Base-by-base conservation (phyloP, 2,329 filamentous ascomycete species). In the Fusarium tjaetaba region DNA sequence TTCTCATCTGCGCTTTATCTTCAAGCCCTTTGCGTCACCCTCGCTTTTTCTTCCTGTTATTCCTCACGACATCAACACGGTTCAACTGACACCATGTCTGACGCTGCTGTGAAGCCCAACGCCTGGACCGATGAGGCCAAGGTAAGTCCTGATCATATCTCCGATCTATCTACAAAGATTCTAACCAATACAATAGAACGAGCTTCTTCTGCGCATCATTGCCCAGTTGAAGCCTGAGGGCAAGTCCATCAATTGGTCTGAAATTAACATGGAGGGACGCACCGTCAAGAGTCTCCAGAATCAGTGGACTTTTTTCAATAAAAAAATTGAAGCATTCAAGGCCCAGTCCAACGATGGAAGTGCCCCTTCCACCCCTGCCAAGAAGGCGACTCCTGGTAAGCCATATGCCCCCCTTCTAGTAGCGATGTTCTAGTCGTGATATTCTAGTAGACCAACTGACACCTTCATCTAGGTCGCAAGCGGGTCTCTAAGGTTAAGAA, bases 111-210 rank as follows among this genome's bases (percentile, higher is more conserved):
- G 38, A 75, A 73, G 39, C 42, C 66, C 16, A 80, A 82, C 45
- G 74, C 79, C 1, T 84, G 82, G 82, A 84, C 81, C 4, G 82
- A 83, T 2, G 78, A 81, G 7, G 81, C 81, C 32, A 83, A 83
- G 67, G 82, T 80, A 77, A 65, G 65, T 48, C 28, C 18, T 18
- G 15, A 16, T 18, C 18, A 22, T 16, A 18, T 15, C 20, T 11
- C 20, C 13, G 1, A 48, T 55, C 18, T 5, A 5, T 18, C 11
- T 4, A 5, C 11, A 39, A 39, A 16, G 22, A 3, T 0, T 15
- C 66, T 66, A 18, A 55, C 39, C 5, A 45, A 34, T 11, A 39
- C 22, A 26, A 58, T 18, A 84, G 83, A 76, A 75, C 14, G 79
- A 84, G 38, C 77, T 84, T 11, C 74, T 84, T 8, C 69, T 84